A percentile compares a stretch with the other conserved stretches of the same genome.
phyloP scores from a whole-genome alignment of 208 protist genomes.

The Acanthamoeba culbertsoni region DNA sequence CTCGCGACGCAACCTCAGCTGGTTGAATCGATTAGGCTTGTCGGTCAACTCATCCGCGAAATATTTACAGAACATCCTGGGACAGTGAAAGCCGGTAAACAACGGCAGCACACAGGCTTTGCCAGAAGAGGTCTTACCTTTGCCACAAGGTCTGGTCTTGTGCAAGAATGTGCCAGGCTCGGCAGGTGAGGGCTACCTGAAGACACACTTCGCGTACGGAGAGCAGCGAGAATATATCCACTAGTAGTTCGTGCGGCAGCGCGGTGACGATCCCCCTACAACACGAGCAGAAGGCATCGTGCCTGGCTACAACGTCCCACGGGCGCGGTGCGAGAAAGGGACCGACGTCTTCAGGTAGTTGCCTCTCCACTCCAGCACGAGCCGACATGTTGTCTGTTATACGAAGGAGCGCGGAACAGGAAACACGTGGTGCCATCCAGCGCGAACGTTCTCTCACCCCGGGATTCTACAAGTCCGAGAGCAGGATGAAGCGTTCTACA shows the following conservation, averaged over 20 bases:
- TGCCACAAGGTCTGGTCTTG: not conserved
- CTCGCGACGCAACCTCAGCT: not conserved
- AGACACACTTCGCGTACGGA: not conserved
- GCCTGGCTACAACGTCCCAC: too few relatives aligned
- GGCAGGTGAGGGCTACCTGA: not conserved
- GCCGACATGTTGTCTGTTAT: too few relatives aligned
- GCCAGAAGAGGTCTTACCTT: not conserved
- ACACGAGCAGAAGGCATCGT: not conserved
- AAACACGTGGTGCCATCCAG: too few relatives aligned
- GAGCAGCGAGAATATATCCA: not conserved
- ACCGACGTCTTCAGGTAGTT: too few relatives aligned
- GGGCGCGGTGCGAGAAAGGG: too few relatives aligned
- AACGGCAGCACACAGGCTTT: not conserved
- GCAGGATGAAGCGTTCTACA: too few relatives aligned
- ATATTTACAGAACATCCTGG: not conserved
- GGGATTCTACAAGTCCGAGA: too few relatives aligned
- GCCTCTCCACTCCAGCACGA: too few relatives aligned
- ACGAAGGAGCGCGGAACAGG: too few relatives aligned
- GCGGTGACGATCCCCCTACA: not conserved
- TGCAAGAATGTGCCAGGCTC: not conserved
- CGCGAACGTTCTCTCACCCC: too few relatives aligned
- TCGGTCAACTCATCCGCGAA: not conserved
- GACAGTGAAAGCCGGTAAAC: not conserved
- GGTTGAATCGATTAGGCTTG: not conserved
- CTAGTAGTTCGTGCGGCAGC: not conserved